These are phyloP conservation scores for Hypoxylon sp. DNA, from an alignment of 2,329 filamentous ascomycete species.

Conservation along the genomic window DNA sequence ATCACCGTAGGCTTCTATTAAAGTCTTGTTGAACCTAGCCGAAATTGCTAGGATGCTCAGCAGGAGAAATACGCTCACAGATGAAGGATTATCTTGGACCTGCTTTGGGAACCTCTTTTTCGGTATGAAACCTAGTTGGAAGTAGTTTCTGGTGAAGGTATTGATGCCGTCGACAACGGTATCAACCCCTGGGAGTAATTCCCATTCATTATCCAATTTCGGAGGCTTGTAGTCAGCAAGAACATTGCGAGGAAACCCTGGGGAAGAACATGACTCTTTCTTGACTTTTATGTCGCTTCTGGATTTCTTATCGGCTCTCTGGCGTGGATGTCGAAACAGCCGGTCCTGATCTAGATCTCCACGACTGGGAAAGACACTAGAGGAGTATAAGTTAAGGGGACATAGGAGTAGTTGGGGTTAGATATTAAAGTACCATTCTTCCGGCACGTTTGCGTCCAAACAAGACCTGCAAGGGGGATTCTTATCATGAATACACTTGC, in stretches of 20 bases:
- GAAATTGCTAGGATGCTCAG: conserved; percentile 70
- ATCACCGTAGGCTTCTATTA: conserved; percentile 65
- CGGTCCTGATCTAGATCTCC: conserved; percentile 70
- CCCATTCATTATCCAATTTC: conserved; percentile 63
- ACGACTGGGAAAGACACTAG: conserved; percentile 66
- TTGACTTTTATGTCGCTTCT: conserved; percentile 54
- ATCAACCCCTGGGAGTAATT: conserved; percentile 63
- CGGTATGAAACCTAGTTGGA: conserved; percentile 72
- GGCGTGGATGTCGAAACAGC: conserved; percentile 69
- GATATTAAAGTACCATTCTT: conserved; percentile 63
- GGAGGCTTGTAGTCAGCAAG: conserved; percentile 54
- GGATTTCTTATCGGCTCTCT: conserved; percentile 62
- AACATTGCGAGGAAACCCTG: conserved; percentile 43
- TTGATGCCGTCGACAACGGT: conserved; percentile 68
- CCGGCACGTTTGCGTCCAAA: conserved; percentile 63
- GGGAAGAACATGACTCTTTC: conserved; percentile 47
- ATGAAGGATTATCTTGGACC: conserved; percentile 62
- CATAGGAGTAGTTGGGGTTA: conserved; percentile 9
- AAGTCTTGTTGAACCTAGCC: conserved; percentile 66
- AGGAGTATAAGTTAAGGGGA: conserved; percentile 18
- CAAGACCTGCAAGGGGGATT: conserved; percentile 68
- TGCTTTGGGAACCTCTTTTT: conserved; percentile 65
- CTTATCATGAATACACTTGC: conserved; percentile 68
- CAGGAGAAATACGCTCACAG: conserved; percentile 69
- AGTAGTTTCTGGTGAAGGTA: conserved; percentile 69